phyloP scores from a whole-genome alignment of 73 alveolate genomes.

The Urostyla sp. region DNA sequence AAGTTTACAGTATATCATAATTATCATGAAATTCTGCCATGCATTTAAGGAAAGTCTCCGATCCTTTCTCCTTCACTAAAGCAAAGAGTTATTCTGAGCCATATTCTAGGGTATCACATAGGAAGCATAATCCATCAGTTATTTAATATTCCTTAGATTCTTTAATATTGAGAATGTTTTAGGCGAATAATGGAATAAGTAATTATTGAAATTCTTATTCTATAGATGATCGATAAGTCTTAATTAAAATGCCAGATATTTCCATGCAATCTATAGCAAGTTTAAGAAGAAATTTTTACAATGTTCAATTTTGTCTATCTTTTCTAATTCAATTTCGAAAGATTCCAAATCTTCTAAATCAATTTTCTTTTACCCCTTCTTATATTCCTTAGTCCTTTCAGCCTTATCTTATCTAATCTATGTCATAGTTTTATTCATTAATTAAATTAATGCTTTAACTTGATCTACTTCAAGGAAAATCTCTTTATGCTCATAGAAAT shows the following conservation, averaged over 20 bases:
- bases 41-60: slow-evolving; percentile 31
- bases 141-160: slow-evolving; percentile 31
- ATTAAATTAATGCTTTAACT: neutral
- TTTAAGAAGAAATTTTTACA: neutral
- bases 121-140: slow-evolving; percentile 62
- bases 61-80: slow-evolving; percentile 1
- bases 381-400: slow-evolving; percentile 13
- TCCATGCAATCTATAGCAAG: slow-evolving; percentile 54
- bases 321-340: slow-evolving; percentile 50
- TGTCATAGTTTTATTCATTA: neutral
- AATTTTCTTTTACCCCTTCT: slow-evolving; percentile 20
- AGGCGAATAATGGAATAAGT: slow-evolving; percentile 39
- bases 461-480: neutral
- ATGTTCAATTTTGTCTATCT: slow-evolving; percentile 25
- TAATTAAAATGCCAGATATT: slow-evolving; percentile 52
- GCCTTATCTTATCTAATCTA: neutral
- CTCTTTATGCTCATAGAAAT: slow-evolving; percentile 9
- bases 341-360: slow-evolving; percentile 67
- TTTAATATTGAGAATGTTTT: slow-evolving; percentile 9
- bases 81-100: slow-evolving; percentile 12
- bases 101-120: slow-evolving; percentile 58
- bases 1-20: slow-evolving; percentile 47
- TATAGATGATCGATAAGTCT: slow-evolving; percentile 32
- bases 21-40: slow-evolving; percentile 42
- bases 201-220: neutral